Evolutionary conservation across 345 rosid genomes (phyloP), one percentile per base, ranked within the genome.

Genomic region (Brassica juncea): DNA sequence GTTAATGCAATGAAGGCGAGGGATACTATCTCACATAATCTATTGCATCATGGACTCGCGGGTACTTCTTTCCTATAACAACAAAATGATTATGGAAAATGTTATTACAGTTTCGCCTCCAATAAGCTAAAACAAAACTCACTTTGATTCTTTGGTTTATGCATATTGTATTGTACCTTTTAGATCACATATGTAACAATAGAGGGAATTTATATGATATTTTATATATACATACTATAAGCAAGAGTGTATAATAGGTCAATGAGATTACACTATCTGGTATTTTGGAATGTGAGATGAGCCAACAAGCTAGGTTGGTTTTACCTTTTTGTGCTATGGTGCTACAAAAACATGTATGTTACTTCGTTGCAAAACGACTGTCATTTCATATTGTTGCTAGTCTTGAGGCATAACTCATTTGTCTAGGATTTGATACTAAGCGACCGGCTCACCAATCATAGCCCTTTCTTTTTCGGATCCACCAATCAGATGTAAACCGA

Each of bases 11-110:
- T 83, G 83, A 89, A 89, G 82, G 89, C 94, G 4, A 88, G 97
- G 61, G 92, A 91, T 83, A 75, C 86, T 1, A 89, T 91, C 69
- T 92, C 97, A 23, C 94, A 91, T 76, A 89, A 91, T 72, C 89
- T 91, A n/a, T 62, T 91, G 81, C 97, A 91, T 78, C 92, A 89
- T 58, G 88, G 94, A 58, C 89, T 84, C 8, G 97, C 89, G 5
- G 97, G 97, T 74, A 89, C 92, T 72, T 84, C 87, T 49, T 91
- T 89, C 69, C 72, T 89, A 3, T 88, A 55, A 49, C 66, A 19
- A 19, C 19, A 19, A 82, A 66, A 27, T 4, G 63, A 37, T 42
- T 52, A 3, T 67, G 78, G 70, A 47, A 64, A 19, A 52, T 75
- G 69, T 42, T 75, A 25, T 70, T 3, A 44, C 5, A 12, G 52